Evolutionary conservation across 2,329 filamentous ascomycete genomes (phyloP).

Genomic region (Diplodia mutila): DNA sequence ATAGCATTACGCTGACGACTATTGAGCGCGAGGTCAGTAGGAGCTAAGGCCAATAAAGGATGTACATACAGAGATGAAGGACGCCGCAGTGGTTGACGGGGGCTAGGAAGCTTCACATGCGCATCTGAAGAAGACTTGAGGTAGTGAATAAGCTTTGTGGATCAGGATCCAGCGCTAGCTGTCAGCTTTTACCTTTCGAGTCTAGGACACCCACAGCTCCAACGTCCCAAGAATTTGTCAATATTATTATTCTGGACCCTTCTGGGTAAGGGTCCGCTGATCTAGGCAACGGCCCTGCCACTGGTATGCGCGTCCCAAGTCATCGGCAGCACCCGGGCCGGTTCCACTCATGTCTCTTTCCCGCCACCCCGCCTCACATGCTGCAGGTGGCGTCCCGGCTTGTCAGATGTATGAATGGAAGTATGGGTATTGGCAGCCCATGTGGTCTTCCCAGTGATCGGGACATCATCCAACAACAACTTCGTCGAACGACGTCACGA

Average conservation of each 20-base stretch:
- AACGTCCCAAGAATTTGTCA: neutral
- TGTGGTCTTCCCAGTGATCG: neutral
- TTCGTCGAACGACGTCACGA: neutral
- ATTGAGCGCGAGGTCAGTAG: neutral
- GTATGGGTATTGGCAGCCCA: neutral
- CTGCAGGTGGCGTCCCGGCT: neutral
- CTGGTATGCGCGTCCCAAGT: neutral
- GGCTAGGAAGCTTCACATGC: neutral
- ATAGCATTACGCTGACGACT: neutral
- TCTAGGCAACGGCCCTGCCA: neutral
- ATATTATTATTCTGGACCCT: neutral
- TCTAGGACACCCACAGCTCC: neutral
- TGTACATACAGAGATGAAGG: neutral
- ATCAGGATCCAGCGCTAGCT: neutral
- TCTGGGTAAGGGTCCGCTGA: neutral
- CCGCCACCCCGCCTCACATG: neutral
- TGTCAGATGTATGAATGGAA: neutral
- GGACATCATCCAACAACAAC: neutral
- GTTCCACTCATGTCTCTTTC: neutral
- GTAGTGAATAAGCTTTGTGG: neutral
- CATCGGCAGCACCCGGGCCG: neutral
- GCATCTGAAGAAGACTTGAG: neutral
- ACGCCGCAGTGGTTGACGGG: neutral
- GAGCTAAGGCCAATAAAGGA: neutral
- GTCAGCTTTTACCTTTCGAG: neutral